phyloP scores from a whole-genome alignment of 164 flowering plant species.

The Cinnamomum micranthum region DNA sequence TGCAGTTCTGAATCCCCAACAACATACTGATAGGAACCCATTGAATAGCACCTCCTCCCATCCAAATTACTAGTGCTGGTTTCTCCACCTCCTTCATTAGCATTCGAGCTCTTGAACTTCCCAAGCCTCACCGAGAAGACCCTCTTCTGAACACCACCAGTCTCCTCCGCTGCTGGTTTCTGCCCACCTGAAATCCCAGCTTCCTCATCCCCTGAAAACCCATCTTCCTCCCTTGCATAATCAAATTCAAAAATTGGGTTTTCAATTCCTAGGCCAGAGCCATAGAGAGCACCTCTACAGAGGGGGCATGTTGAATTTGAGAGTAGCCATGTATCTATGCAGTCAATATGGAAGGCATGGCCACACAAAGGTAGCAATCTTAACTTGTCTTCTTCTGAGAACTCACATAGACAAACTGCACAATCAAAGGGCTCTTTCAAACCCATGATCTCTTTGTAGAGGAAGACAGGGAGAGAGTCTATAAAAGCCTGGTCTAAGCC shows the following conservation, averaged over 20 bases:
- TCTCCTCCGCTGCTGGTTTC: conserved; percentile 31
- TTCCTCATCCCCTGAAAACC: conserved; percentile 30
- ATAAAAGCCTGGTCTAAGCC: conserved; percentile 80
- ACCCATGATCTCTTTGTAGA: conserved; percentile 63
- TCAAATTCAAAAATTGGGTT: conserved; percentile 38
- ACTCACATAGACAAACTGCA: conserved; percentile 82
- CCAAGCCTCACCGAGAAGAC: conserved; percentile 72
- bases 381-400: conserved; percentile 53
- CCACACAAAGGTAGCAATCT: conserved; percentile 72
- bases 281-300: conserved; percentile 54
- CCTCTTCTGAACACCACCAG: conserved; percentile 28
- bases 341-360: conserved; percentile 76
- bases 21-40: conserved; percentile 77
- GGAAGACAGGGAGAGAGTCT: conserved; percentile 79
- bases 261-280: conserved; percentile 30
- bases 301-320: conserved; percentile 88
- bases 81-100: conserved; percentile 31
- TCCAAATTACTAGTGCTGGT: conserved; percentile 51
- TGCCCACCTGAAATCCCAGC: conserved; percentile 19
- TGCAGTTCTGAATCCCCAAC: conserved; percentile 50
- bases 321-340: conserved; percentile 88
- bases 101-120: conserved; percentile 51
- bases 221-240: conserved; percentile 30
- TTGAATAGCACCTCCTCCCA: conserved; percentile 75
- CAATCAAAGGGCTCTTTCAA: conserved; percentile 81